A percentile compares a stretch with the other conserved stretches of the same genome.
Evolutionary conservation across 2,329 filamentous ascomycete species (phyloP).

Genomic region (Trichoderma pleuroti): DNA sequence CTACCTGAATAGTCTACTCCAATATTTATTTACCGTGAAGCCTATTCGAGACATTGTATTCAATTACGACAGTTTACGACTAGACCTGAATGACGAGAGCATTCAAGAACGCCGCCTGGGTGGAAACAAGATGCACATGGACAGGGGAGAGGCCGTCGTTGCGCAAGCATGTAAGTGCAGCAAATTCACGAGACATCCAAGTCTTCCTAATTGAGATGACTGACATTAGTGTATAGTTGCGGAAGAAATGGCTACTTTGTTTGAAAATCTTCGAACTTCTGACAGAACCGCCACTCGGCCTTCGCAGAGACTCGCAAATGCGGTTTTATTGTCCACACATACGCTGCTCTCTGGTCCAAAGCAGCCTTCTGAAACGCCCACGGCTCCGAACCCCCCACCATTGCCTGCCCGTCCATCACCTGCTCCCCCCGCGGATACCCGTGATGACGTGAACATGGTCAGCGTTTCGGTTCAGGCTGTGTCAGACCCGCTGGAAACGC

Average conservation of each 20-base stretch:
- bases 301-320: conserved; percentile 71
- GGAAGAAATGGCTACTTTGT: conserved; percentile 67
- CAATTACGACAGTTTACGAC: conserved; percentile 66
- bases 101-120: conserved; percentile 69
- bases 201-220: neutral
- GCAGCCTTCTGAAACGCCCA: conserved; percentile 25
- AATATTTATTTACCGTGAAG: conserved; percentile 89
- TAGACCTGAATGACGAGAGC: conserved; percentile 62
- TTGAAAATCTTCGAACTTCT: conserved; percentile 65
- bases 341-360: conserved; percentile 35
- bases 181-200: neutral
- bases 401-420: conserved; percentile 48
- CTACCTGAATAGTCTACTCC: conserved; percentile 92
- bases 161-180: conserved; percentile 69
- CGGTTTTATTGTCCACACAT: conserved; percentile 63
- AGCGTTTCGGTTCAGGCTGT: conserved; percentile 32
- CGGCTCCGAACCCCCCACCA: conserved; percentile 41
- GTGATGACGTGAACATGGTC: conserved; percentile 35
- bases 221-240: conserved; percentile 53
- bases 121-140: conserved; percentile 53
- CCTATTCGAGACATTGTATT: conserved; percentile 78
- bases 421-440: conserved; percentile 30
- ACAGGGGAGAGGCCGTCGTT: conserved; percentile 56
- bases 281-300: conserved; percentile 62
- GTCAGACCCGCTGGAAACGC: conserved; percentile 35